Evolutionary conservation across 352 stramenopile species (phyloP).

Genomic region (Globisporangium cederbergense): DNA sequence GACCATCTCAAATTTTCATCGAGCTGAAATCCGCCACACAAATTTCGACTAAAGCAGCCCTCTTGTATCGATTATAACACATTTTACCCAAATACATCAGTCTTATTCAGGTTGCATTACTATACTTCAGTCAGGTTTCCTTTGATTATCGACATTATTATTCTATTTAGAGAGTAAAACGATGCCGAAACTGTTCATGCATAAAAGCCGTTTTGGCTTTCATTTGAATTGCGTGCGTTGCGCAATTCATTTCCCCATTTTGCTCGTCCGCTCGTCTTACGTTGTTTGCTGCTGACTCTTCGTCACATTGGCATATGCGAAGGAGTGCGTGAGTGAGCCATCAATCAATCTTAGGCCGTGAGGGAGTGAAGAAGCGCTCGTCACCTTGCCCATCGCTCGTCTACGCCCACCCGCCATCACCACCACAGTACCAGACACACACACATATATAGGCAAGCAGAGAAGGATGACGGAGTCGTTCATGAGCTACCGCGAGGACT

Average conservation of each 20-base stretch:
- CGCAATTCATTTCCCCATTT: not conserved
- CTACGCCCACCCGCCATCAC: not conserved
- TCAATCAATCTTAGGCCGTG: not conserved
- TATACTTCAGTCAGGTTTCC: no score
- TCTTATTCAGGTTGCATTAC: no score
- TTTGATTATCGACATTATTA: not conserved
- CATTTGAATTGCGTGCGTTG: no score
- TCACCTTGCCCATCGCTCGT: not conserved
- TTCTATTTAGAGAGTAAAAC: not conserved
- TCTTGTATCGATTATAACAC: not conserved
- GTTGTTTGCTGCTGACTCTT: not conserved
- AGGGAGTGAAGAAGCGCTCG: not conserved
- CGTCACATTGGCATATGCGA: not conserved
- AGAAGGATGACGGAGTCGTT: slow-evolving; percentile 69
- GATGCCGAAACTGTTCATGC: not conserved
- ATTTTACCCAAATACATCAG: not conserved
- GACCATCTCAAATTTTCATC: not conserved
- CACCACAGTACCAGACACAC: not conserved
- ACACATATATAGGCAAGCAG: not conserved
- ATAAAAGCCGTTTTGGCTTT: not conserved
- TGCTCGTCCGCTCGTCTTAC: not conserved
- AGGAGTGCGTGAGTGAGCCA: not conserved
- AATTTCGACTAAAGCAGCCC: not conserved
- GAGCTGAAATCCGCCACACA: not conserved
- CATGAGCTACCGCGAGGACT: slow-evolving; percentile 80